Conservation (phyloP, 495 filamentous ascomycete species). For the Gamarada debralockiae region DNA sequence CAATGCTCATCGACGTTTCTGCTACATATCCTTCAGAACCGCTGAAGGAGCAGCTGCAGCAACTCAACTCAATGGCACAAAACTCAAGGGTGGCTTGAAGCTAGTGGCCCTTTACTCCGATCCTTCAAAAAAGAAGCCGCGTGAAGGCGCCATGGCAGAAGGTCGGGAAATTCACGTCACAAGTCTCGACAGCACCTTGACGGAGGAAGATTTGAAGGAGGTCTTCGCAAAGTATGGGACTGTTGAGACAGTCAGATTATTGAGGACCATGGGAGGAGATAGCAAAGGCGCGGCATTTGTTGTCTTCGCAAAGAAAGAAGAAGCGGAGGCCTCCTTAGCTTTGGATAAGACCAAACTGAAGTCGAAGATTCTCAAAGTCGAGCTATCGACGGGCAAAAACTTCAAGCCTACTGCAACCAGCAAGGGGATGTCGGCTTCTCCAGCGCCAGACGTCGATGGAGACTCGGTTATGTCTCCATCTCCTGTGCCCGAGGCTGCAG, state of each 20-base stretch:
- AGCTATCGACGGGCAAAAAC: slow-evolving; percentile 45
- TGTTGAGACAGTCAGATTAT: slow-evolving; percentile 63
- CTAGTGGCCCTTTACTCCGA: slow-evolving; percentile 80
- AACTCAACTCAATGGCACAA: slow-evolving; percentile 63
- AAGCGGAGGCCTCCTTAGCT: slow-evolving; percentile 60
- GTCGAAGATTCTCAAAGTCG: slow-evolving; percentile 67
- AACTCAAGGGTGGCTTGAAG: slow-evolving; percentile 58
- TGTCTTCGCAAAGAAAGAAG: slow-evolving; percentile 67
- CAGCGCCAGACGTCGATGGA: slow-evolving; percentile 29
- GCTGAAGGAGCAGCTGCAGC: slow-evolving; percentile 60
- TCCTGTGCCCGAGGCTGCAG: slow-evolving; percentile 21
- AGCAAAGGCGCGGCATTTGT: slow-evolving; percentile 76
- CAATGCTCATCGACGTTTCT: slow-evolving; percentile 85
- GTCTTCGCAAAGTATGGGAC: slow-evolving; percentile 72
- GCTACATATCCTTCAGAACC: slow-evolving; percentile 83
- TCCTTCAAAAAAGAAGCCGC: slow-evolving; percentile 68
- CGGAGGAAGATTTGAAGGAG: slow-evolving; percentile 62
- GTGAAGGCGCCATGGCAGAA: slow-evolving; percentile 80
- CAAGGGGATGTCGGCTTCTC: slow-evolving; percentile 31
- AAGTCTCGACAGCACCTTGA: slow-evolving; percentile 63
- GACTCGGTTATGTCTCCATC: slow-evolving; percentile 28
- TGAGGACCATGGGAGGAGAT: slow-evolving; percentile 56
- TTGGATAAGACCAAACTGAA: slow-evolving; percentile 69
- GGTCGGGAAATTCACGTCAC: slow-evolving; percentile 81
- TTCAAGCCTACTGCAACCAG: slow-evolving; percentile 33